Percentiles rank a stretch among this genome's conserved stretches.
Evolutionary conservation across 106 monocot species (phyloP).

Genomic region (Hemerocallis citrina): DNA sequence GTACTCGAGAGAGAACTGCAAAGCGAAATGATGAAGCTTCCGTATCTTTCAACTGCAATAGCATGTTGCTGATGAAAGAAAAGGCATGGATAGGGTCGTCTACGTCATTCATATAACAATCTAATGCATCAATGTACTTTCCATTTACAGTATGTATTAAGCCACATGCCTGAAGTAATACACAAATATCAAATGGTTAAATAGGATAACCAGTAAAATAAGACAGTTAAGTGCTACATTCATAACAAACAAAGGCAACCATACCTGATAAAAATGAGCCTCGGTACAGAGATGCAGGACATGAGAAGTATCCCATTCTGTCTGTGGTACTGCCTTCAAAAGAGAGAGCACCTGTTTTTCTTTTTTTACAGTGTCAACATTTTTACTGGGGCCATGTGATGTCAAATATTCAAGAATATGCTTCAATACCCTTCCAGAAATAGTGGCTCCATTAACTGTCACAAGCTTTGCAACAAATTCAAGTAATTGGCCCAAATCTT

Average conservation of each 20-base stretch:
- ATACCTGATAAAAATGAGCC: slow-evolving; percentile 80
- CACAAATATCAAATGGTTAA: slow-evolving; percentile 4
- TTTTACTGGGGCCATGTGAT: slow-evolving; percentile 15
- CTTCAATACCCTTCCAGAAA: slow-evolving; percentile 56
- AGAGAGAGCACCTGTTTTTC: slow-evolving; percentile 67
- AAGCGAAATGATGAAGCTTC: slow-evolving; percentile 48
- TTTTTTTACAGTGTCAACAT: slow-evolving; percentile 23
- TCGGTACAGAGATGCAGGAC: slow-evolving; percentile 54
- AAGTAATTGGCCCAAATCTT: slow-evolving; percentile 48
- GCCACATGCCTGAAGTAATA: slow-evolving; percentile 77
- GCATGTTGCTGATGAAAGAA: slow-evolving; percentile 67
- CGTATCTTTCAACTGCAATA: slow-evolving; percentile 31
- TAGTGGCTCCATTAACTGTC: slow-evolving; percentile 34
- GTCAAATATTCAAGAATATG: slow-evolving; percentile 72
- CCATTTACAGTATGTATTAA: slow-evolving; percentile 51
- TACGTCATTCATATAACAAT: slow-evolving; percentile 87
- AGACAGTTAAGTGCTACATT: background rate
- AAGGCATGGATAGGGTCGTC: slow-evolving; percentile 77
- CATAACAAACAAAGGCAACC: background rate
- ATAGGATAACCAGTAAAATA: background rate
- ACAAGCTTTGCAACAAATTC: slow-evolving; percentile 76
- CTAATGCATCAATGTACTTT: slow-evolving; percentile 58
- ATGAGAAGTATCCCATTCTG: slow-evolving; percentile 54
- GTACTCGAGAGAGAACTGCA: slow-evolving; percentile 51
- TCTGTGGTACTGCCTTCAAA: slow-evolving; percentile 41